These are phyloP conservation scores for Excoecaria cochinchinensis DNA, from an alignment of 345 rosid genomes.

Conservation along the genomic window DNA sequence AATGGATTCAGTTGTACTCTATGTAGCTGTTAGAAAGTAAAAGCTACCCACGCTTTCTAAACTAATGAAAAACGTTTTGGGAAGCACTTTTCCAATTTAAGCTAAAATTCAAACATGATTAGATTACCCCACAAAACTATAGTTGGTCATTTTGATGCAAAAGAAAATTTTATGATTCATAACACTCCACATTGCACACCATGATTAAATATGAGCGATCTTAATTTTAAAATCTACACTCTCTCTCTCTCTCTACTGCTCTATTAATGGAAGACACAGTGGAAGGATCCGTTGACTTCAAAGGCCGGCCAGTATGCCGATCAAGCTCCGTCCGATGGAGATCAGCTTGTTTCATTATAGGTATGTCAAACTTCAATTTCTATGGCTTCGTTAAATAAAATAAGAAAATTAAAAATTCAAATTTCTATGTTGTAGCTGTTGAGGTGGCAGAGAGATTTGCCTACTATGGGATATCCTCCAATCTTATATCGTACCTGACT, in stretches of 20 bases:
- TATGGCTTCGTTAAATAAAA: neutral
- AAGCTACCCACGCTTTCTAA: no score
- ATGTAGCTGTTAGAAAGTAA: no score
- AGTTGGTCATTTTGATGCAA: no score
- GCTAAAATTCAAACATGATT: no score
- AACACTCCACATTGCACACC: no score
- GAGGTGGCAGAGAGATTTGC: constrained; percentile 29
- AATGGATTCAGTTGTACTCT: no score
- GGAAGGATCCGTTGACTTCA: constrained; percentile 18
- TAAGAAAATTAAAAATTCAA: neutral
- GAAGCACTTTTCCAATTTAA: no score
- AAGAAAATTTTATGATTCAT: no score
- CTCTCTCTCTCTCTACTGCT: neutral
- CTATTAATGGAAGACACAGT: constrained; percentile 1
- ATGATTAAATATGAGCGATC: no score
- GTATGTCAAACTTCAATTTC: neutral
- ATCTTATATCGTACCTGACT: constrained; percentile 21
- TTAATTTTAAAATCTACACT: neutral
- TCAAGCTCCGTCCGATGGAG: constrained; percentile 27
- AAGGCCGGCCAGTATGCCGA: constrained; percentile 9
- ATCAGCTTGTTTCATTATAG: constrained; percentile 22
- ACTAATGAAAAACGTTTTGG: no score
- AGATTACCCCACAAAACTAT: no score
- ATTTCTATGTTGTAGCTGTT: neutral
- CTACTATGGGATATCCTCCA: constrained; percentile 16